phyloP scores from a whole-genome alignment of 225 moss, liverwort and hornwort species.

The Physcomitrellopsis africana region DNA sequence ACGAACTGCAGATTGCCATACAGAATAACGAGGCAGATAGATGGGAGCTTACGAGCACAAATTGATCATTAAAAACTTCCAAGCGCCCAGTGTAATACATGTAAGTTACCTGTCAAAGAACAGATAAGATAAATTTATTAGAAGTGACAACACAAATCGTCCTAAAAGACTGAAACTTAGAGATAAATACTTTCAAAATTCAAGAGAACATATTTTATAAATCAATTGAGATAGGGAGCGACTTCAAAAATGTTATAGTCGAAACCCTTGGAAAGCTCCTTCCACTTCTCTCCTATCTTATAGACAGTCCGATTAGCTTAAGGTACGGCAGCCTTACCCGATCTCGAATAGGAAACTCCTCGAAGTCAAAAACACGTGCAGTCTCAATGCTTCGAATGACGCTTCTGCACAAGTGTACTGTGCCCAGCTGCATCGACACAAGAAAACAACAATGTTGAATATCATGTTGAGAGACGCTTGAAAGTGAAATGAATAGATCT shows the following conservation, averaged over 20 bases:
- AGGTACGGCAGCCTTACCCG: constrained; percentile 51
- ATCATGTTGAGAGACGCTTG: constrained; percentile 9
- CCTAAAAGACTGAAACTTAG: background rate
- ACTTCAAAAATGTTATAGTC: background rate
- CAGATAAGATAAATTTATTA: constrained; percentile 3
- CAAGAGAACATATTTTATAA: background rate
- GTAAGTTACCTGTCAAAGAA: constrained; percentile 69
- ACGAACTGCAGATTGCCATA: background rate
- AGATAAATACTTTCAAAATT: background rate
- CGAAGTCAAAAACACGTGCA: constrained; percentile 90
- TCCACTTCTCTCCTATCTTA: background rate
- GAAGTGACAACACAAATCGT: background rate
- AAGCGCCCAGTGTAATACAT: constrained; percentile 90
- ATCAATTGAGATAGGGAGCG: background rate
- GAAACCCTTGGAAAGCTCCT: background rate
- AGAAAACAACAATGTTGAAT: background rate
- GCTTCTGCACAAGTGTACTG: constrained; percentile 93
- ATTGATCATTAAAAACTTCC: constrained; percentile 89
- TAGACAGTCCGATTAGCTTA: constrained; percentile 6
- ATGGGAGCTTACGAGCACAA: constrained; percentile 49
- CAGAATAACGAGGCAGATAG: background rate
- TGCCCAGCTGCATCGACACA: constrained; percentile 72
- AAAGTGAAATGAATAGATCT: background rate
- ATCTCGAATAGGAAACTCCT: constrained; percentile 90
- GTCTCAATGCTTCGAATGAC: constrained; percentile 95